Evolutionary conservation across 352 stramenopile species (phyloP), one percentile per base, ranked within the genome.

Genomic region (Globisporangium takayamanum): DNA sequence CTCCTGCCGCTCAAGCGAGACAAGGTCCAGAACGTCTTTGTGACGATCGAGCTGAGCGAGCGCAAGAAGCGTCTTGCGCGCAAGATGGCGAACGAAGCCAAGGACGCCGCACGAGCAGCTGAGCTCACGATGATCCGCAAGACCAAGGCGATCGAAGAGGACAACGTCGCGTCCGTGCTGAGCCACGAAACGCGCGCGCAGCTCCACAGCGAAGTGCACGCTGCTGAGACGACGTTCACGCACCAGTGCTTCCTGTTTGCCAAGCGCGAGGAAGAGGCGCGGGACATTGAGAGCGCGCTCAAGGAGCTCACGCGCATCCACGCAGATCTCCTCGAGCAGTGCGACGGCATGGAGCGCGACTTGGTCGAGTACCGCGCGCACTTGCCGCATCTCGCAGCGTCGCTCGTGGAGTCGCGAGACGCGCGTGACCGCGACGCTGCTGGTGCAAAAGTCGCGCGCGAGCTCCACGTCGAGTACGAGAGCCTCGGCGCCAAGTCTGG

Each of bases 221-320:
- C 60, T 2, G 66, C 63, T 4, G 74, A 87, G 47, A 48, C 57
- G 3, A 52, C 50, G 8, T 94, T 94, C 65, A 89, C 77, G 18
- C 58, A 84, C 25, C 64, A 70, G 18, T 90, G 81, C 47, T 91
- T 90, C 61, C 52, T 88, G 2, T 89, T 77, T 45, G 73, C 78
- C 3, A 84, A 87, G 56, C 79, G 84, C 5, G 79, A 88, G 56
- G 71, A 92, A 59, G 81, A 94, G 68, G 70, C 78, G 18, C 71
- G 69, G 3, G 81, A 92, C 41, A 84, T 92, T 18, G 76, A 92
- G 49, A 49, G 72, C 18, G 75, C 64, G 39, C 62, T 94, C 11
- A 69, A 74, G 22, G 80, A 92, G 57, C 72, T 92, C 30, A 89
- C 78, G 1, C 77, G 64, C 48, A 78, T 87, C 8, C 84, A 91